These are phyloP conservation scores for Cylindrotheca closterium DNA, from an alignment of 108 stramenopile species.

Conservation along the genomic window DNA sequence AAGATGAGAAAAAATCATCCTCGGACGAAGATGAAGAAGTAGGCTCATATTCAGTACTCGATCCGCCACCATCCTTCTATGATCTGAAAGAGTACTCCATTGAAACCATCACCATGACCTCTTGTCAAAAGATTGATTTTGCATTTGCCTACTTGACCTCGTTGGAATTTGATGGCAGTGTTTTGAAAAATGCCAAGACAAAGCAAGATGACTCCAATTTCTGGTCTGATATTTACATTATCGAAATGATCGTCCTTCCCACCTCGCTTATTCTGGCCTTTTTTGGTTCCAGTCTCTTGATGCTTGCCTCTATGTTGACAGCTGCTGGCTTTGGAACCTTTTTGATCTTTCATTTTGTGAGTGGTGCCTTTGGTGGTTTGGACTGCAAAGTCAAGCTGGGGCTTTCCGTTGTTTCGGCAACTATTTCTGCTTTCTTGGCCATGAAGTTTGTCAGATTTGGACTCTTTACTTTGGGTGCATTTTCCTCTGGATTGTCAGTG, in stretches of 20 bases:
- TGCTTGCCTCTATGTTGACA: not conserved
- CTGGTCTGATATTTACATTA: not conserved
- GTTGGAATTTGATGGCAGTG: not conserved
- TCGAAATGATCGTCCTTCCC: not conserved
- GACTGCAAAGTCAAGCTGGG: not conserved
- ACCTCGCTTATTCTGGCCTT: not conserved
- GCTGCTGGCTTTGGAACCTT: not conserved
- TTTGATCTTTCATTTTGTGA: not conserved
- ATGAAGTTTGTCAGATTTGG: not conserved
- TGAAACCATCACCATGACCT: not conserved
- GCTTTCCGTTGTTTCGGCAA: not conserved
- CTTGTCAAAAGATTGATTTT: conserved; percentile 1
- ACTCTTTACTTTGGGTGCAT: not conserved
- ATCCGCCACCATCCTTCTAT: no score
- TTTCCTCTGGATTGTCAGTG: not conserved
- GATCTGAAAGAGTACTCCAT: no score
- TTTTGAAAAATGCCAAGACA: not conserved
- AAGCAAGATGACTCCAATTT: not conserved
- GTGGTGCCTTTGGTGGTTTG: not conserved
- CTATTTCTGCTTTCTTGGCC: not conserved
- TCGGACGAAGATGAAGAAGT: no score
- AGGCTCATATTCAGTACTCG: no score
- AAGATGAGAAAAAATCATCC: no score
- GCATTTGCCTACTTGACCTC: not conserved
- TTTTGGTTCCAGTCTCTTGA: not conserved